Conservation (phyloP, 2,329 filamentous ascomycete species). For the Hypoxylon sp. region DNA sequence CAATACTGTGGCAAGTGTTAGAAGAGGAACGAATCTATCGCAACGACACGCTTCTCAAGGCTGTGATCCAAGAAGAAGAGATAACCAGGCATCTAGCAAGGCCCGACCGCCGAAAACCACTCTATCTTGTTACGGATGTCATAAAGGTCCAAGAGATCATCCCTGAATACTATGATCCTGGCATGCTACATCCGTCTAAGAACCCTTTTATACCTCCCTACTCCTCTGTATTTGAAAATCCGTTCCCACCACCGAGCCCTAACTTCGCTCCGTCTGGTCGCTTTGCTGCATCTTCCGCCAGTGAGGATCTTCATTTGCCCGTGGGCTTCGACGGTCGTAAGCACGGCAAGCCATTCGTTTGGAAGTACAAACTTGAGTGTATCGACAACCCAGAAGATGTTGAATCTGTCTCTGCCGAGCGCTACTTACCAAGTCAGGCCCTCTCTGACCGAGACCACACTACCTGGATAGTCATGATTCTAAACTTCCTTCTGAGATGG, state of each 20-base stretch:
- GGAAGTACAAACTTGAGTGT: slow-evolving; percentile 3
- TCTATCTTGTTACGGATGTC: slow-evolving; percentile 1
- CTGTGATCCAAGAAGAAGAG: not conserved
- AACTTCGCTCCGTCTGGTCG: not conserved
- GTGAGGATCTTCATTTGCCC: not conserved
- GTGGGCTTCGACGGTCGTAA: not conserved
- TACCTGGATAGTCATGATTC: not conserved
- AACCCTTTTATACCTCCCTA: not conserved
- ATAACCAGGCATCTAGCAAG: slow-evolving; percentile 1
- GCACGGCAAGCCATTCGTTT: not conserved
- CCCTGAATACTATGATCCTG: slow-evolving; percentile 1
- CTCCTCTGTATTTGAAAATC: not conserved
- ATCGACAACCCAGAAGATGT: not conserved
- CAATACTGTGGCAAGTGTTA: not conserved
- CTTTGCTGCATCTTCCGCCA: not conserved
- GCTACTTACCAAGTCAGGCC: not conserved
- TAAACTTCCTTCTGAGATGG: not conserved
- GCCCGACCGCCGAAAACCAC: not conserved
- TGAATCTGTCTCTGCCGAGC: not conserved
- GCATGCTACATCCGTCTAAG: not conserved
- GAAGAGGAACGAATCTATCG: not conserved
- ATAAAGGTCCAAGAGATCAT: slow-evolving; percentile 2
- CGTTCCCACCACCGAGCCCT: not conserved
- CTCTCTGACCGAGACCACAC: not conserved
- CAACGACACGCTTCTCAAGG: not conserved